Percentiles rank a stretch among this genome's conserved stretches.
Evolutionary conservation across 1,139 yeast genomes (phyloP).

Genomic region (Candida smagusa): DNA sequence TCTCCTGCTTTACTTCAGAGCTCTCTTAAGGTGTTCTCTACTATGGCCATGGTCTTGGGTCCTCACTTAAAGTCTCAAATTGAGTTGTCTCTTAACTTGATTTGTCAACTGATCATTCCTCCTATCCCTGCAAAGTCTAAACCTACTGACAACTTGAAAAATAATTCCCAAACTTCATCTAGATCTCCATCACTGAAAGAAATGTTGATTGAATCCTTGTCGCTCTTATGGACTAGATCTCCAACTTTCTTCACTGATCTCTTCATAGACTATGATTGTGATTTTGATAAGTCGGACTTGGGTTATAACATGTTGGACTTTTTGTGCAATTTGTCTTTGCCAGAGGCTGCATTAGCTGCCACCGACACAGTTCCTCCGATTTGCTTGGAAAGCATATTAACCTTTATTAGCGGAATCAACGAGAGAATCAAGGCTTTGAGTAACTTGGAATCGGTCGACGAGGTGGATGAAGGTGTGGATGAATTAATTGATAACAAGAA

Average conservation of each 20-base stretch:
- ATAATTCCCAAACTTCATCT: slow-evolving; percentile 21
- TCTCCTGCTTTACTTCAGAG: slow-evolving; percentile 68
- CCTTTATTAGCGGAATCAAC: slow-evolving; percentile 65
- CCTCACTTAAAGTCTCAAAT: slow-evolving; percentile 60
- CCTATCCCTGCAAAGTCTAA: slow-evolving; percentile 13
- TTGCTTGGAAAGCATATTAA: slow-evolving; percentile 82
- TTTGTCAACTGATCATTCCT: slow-evolving; percentile 54
- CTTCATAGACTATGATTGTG: slow-evolving; percentile 87
- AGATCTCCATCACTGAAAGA: slow-evolving; percentile 55
- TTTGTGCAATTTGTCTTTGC: slow-evolving; percentile 71
- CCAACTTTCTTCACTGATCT: slow-evolving; percentile 75
- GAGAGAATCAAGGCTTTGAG: slow-evolving; percentile 44
- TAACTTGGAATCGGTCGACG: slow-evolving; percentile 8
- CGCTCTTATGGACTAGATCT: slow-evolving; percentile 80
- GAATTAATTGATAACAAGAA: slow-evolving; percentile 44
- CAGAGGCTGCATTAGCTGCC: slow-evolving; percentile 72
- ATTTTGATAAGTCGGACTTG: slow-evolving; percentile 80
- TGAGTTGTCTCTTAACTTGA: slow-evolving; percentile 60
- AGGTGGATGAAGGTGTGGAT: slow-evolving; percentile 16
- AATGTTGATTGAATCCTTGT: slow-evolving; percentile 76
- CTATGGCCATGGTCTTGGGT: slow-evolving; percentile 60
- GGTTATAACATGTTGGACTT: slow-evolving; percentile 67
- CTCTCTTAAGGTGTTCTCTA: slow-evolving; percentile 71
- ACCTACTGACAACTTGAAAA: slow-evolving; percentile 12
- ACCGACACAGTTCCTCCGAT: slow-evolving; percentile 91